Conservation (phyloP, 2,329 filamentous ascomycete species). For the Rugonectria rugulosa region DNA sequence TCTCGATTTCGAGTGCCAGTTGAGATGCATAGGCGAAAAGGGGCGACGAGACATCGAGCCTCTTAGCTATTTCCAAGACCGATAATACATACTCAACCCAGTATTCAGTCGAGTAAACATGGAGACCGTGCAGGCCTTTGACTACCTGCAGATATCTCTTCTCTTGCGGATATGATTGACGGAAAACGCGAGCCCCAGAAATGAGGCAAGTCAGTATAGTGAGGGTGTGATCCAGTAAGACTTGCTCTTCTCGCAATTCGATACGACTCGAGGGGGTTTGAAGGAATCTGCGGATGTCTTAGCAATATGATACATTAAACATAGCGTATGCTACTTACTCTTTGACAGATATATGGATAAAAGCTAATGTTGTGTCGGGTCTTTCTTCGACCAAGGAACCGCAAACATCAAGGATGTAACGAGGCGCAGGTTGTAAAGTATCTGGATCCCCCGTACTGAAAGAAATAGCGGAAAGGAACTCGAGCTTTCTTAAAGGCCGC, state of each 20-base stretch:
- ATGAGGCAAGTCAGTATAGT: constrained; percentile 18
- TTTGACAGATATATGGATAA: constrained; percentile 27
- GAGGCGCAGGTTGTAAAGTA: background rate
- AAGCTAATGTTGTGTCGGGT: constrained; percentile 11
- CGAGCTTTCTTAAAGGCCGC: constrained; percentile 10
- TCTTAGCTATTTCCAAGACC: background rate
- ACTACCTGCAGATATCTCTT: background rate
- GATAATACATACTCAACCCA: constrained; percentile 25
- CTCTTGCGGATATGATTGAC: background rate
- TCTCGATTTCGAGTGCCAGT: constrained; percentile 1
- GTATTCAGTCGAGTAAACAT: constrained; percentile 24
- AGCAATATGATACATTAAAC: fast-evolving
- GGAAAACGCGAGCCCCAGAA: constrained; percentile 6
- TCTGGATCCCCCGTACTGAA: constrained; percentile 3
- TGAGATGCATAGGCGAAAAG: background rate
- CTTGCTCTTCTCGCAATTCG: background rate
- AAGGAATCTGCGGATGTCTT: constrained; percentile 4
- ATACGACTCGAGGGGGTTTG: constrained; percentile 7
- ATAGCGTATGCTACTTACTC: constrained; percentile 13
- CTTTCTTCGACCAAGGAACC: constrained; percentile 15
- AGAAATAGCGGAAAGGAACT: constrained; percentile 19
- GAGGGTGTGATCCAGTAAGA: constrained; percentile 8
- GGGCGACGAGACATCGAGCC: background rate
- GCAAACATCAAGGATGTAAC: constrained; percentile 7
- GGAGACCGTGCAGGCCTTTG: constrained; percentile 20